Base-by-base conservation (phyloP, 352 stramenopile genomes). In the Phytophthora syringae region DNA sequence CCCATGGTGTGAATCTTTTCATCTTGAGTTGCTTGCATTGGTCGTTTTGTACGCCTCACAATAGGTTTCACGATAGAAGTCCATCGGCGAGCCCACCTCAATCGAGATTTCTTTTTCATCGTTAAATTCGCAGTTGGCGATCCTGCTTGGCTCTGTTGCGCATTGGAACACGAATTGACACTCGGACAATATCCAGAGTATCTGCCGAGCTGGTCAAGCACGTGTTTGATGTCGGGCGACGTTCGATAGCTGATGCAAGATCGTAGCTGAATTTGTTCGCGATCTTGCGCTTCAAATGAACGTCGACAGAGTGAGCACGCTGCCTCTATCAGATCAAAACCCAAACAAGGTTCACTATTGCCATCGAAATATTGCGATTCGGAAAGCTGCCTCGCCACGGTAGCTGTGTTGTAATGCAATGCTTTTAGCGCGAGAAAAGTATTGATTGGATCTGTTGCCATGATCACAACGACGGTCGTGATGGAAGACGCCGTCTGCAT, bases 401-500 rank as follows among this genome's bases (percentile, higher is more conserved):
- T 20, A 7, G 36, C 9, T 42, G 36, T 42, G 36, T 7, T 7
- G 18, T 45, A 10, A 13, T 7, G n/a, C 9, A 45, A 18, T 22
- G 7, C n/a, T 6, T 45, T 16, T 7, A 72, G 15, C 30, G 34
- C 42, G 12, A 61, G 7, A 3, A n/a, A 6, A 9, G 36, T 48
- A 12, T 53, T 25, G 3, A 48, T 1, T 4, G 62, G 4, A 53
- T 67, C 49, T 0, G 52, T n/a, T 1, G 25, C 21, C 34, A 60
- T 47, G 15, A 67, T 67, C 2, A 47, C 18, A 0, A 21, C 39
- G 7, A 67, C 44, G 0, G 44, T 55, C 3, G 21, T 54, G 1
- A 22, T 43, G 2, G 64, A 67, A 1, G 57, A 64, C 3, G 57
- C 36, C 2, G 10, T 59, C 15, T 45, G 39, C 18, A 45, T 24